Base-by-base conservation (phyloP, 306 rosid genomes). In the Vigna angularis region DNA sequence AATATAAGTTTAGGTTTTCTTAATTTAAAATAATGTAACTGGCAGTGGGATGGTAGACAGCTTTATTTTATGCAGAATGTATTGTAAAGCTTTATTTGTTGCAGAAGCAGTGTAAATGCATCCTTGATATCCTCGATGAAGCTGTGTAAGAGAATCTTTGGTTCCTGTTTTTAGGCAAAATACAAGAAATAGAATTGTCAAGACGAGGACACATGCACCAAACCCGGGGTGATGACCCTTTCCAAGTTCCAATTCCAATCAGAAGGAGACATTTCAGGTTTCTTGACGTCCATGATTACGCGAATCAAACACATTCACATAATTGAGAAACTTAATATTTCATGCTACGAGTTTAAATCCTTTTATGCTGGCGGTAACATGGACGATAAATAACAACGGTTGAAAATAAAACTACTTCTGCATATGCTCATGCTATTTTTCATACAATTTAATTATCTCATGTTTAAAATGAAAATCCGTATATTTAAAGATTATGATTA, bases 191-290 rank as follows among this genome's bases (percentile, higher is more conserved):
- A 50, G 47, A 28, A 50, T 50, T 30, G 47, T n/a, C 30, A 5
- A 68, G 38, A 26, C 17, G 65, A 58, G 24, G 73, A 68, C 42
- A 28, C 3, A n/a, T 70, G 26, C 16, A 28, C 74, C 45, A 49
- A 16, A 28, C 50, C 28, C 30, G 10, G 15, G 17, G 50, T 38
- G 50, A 64, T 50, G 32, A 65, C 32, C n/a, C 16, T 65, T 70
- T 34, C 48, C 4, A 28, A 5, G 9, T 64, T 70, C 16, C 47
- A 30, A 30, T 50, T 49, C 30, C 48, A 70, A 50, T 38, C 9
- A 50, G 15, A 50, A 49, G 17, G n/a, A 16, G 48, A 13, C 30
- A 50, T 50, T 5, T n/a, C 62, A 49, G 26, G 42, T 26, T 48
- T 3, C 58, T 8, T 69, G 24, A 69, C 15, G 4, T 68, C 13